A percentile compares a stretch with the other conserved stretches of the same genome.
These are phyloP conservation scores for Kwoniella mangroviensis DNA, from an alignment of 768 basidiomycete genomes.

Conservation along the genomic window DNA sequence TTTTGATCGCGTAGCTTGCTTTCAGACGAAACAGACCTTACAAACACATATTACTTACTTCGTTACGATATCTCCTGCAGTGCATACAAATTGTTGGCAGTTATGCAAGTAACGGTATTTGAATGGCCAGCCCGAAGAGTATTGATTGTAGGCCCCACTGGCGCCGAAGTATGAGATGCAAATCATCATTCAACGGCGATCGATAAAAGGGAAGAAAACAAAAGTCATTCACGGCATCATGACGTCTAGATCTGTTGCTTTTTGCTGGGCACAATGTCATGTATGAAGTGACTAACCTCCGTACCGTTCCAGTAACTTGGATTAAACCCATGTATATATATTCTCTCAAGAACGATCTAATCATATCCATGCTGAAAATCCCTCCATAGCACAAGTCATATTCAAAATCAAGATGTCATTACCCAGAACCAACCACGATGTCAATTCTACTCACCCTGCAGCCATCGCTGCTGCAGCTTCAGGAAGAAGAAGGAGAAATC, in stretches of 20 bases:
- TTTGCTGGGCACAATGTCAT: neutral
- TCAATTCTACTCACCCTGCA: constrained; percentile 6
- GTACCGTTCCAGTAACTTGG: no score
- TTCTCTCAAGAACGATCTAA: neutral
- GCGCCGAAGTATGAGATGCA: neutral
- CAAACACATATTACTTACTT: no score
- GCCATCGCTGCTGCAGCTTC: neutral
- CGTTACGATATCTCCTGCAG: no score
- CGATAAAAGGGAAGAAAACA: neutral
- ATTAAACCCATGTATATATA: neutral
- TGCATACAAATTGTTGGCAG: no score
- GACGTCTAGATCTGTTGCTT: constrained; percentile 13
- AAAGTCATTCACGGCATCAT: constrained; percentile 25
- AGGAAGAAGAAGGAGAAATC: constrained; percentile 24
- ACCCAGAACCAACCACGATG: neutral
- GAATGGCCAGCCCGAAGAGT: no score
- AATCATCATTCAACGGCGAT: neutral
- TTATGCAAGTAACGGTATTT: no score
- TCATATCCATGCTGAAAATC: no score
- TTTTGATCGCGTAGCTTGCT: neutral
- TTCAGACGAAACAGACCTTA: neutral
- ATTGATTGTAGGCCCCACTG: neutral
- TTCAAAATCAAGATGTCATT: neutral
- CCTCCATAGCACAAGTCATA: no score
- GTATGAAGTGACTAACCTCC: constrained; percentile 7